Percentiles rank a stretch among this genome's conserved stretches.
These are phyloP conservation scores for Sclerotinia trifoliorum DNA, from an alignment of 2,329 filamentous ascomycete species.

Conservation along the genomic window DNA sequence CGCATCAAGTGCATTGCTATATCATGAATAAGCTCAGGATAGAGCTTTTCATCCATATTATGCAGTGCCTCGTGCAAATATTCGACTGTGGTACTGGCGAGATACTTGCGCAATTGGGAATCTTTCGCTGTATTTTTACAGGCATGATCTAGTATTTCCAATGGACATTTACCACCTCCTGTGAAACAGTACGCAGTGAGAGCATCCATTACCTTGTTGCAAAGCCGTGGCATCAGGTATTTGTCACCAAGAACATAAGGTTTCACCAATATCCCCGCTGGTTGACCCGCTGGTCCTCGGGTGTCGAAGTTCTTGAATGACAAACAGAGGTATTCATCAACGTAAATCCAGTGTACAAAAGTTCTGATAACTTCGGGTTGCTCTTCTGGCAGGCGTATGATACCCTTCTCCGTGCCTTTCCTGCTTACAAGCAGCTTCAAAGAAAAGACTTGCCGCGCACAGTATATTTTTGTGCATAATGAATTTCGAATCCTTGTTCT, in stretches of 20 bases:
- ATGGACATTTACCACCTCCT: not conserved
- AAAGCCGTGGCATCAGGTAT: not conserved
- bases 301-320: no score
- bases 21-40: not conserved
- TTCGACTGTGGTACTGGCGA: not conserved
- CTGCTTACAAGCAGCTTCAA: constrained; percentile 24
- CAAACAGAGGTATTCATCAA: not conserved
- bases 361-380: not conserved
- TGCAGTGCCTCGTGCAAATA: accelerated
- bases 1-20: not conserved
- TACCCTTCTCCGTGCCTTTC: constrained; percentile 10
- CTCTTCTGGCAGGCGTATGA: constrained; percentile 19
- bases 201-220: not conserved
- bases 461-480: constrained; percentile 25
- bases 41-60: not conserved
- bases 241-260: constrained; percentile 1
- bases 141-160: not conserved
- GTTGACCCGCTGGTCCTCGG: not conserved
- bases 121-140: not conserved
- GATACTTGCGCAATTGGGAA: not conserved
- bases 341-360: not conserved
- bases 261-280: not conserved
- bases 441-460: constrained; percentile 24
- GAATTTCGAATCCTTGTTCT: constrained; percentile 5
- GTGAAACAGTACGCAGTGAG: not conserved